Evolutionary conservation across 371 early-diverging fungal genomes (phyloP), one percentile per base, ranked within the genome.

Genomic region (Mortierella sp.): DNA sequence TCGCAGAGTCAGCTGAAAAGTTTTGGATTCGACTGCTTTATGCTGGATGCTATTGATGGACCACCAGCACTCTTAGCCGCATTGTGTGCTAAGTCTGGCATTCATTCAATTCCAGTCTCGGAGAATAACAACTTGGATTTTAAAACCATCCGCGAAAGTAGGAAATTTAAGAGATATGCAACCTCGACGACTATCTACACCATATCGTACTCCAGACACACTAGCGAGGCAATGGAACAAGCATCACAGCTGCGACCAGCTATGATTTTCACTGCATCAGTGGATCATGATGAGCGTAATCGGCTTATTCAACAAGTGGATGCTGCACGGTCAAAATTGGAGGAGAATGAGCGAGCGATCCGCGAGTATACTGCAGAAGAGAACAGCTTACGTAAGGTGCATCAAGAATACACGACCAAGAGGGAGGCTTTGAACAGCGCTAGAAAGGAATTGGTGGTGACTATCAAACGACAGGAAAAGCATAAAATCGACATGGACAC

Each of bases 1-100:
- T 58, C 88, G 1, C 45, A 67, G 10, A 83, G 83, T 26, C 77
- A 85, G 43, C 77, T 91, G 66, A 58, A 67, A 3, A 9, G 45
- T 8, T 84, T 86, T 59, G 94, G 94, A 3, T 91, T 98, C 78
- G 93, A 93, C 28, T 87, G 93, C 54, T 95, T 89, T 68, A 72
- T 91, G 19, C 72, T 90, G 28, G 93, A 96, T 68, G 85, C 92
- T 17, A 58, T 98, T n/a, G 92, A 93, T 23, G 96, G 92, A 0
- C 95, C 96, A 4, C 82, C 84, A 0, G 84, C 88, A 5, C 83
- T 96, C 1, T 66, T 94, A 32, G 87, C 86, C 0, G 89, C 90
- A 13, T 70, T 96, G 35, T 95, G 96, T 69, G 64, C 83, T 17
- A 82, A 86, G 55, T 75, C 85, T 13, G 63, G 83, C 0, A 72